Evolutionary conservation across 495 filamentous ascomycete species (phyloP).

Genomic region (Penicillium fimorum): DNA sequence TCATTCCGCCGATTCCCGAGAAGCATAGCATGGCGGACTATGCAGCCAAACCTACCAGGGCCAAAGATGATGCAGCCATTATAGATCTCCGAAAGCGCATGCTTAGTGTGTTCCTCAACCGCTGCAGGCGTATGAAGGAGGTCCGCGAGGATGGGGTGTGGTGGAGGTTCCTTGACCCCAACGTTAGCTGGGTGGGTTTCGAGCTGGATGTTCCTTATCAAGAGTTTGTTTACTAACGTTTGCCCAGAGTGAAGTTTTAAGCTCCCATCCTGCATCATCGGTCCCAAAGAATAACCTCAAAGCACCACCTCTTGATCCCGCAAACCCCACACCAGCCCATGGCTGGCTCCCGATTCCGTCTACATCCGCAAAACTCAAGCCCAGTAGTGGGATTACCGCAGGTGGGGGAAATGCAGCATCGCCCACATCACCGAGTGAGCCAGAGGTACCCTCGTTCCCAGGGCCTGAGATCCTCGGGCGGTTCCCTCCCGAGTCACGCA

Average conservation of each 20-base stretch:
- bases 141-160: conserved; percentile 91
- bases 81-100: conserved; percentile 96
- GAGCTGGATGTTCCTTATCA: conserved; percentile 1
- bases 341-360: conserved; percentile 83
- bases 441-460: conserved; percentile 51
- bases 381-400: conserved; percentile 21
- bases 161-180: conserved; percentile 96
- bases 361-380: conserved; percentile 78
- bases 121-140: conserved; percentile 89
- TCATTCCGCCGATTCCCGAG: conserved; percentile 95
- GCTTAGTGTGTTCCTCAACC: conserved; percentile 90
- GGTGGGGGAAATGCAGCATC: conserved; percentile 44
- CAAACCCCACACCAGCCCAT: conserved; percentile 87
- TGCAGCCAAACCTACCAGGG: conserved; percentile 93
- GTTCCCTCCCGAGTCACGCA: conserved; percentile 76
- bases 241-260: conserved; percentile 79
- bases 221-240: conserved; percentile 30
- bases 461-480: conserved; percentile 68
- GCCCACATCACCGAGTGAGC: conserved; percentile 54
- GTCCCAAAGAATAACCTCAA: conserved; percentile 92
- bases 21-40: conserved; percentile 99
- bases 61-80: conserved; percentile 93
- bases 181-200: conserved; percentile 87
- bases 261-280: conserved; percentile 82
- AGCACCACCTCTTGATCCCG: conserved; percentile 88